Percentiles rank a stretch among this genome's conserved stretches.
Evolutionary conservation across 306 rosid species (phyloP).

Genomic region (Cicer chorassanicum): DNA sequence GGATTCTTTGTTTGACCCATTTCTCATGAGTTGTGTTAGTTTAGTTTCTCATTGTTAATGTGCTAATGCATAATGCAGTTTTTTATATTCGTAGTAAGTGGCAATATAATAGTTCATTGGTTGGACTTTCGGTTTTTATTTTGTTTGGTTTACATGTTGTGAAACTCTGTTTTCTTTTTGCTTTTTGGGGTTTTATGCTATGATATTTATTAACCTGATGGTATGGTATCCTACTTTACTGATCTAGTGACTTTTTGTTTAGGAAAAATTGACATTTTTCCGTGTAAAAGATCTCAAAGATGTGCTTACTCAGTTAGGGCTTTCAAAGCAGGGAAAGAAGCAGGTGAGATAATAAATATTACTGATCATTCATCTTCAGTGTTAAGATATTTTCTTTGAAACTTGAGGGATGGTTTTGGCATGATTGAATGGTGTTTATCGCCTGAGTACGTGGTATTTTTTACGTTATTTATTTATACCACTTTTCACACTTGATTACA

Average conservation of each 20-base stretch:
- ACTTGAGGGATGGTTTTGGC: slow-evolving; percentile 4
- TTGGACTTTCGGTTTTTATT: slow-evolving; percentile 28
- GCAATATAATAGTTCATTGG: background rate
- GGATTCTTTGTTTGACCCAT: background rate
- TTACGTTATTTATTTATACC: background rate
- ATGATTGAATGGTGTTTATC: background rate
- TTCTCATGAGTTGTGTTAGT: background rate
- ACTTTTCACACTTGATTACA: background rate
- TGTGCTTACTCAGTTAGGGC: slow-evolving; percentile 84
- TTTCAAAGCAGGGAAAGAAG: slow-evolving; percentile 97
- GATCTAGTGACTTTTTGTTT: slow-evolving; percentile 34
- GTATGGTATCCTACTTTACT: slow-evolving; percentile 20
- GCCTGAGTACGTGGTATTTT: slow-evolving; percentile 27
- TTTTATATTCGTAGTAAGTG: slow-evolving; percentile 22
- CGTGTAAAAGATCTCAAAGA: slow-evolving; percentile 95
- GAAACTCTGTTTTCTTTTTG: background rate
- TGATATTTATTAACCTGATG: background rate
- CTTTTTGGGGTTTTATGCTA: slow-evolving; percentile 15
- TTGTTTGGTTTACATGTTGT: slow-evolving; percentile 26
- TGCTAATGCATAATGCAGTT: background rate
- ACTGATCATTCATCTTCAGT: slow-evolving; percentile 28
- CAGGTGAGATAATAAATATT: slow-evolving; percentile 67
- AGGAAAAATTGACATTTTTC: slow-evolving; percentile 84
- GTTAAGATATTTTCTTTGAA: slow-evolving; percentile 15
- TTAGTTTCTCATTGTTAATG: background rate